Evolutionary conservation across 148 eudicot genomes (phyloP).

Genomic region (Euryodendron excelsum): DNA sequence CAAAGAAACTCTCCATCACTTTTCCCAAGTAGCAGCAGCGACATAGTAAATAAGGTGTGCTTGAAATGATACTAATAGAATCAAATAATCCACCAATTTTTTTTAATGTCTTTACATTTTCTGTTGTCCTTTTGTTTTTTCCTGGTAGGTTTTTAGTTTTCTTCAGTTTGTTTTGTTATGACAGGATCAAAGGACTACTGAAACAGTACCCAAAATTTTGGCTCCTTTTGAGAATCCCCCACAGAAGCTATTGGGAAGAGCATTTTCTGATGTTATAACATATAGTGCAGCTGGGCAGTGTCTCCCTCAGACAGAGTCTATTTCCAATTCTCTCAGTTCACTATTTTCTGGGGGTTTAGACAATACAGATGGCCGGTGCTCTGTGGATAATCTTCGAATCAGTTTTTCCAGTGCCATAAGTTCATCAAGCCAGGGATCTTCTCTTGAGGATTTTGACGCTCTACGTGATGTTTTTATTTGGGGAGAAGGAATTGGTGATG

Average conservation of each 20-base stretch:
- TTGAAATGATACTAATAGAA: background rate
- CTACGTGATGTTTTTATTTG: conserved; percentile 61
- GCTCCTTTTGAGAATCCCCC: conserved; percentile 40
- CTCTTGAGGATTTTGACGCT: conserved; percentile 56
- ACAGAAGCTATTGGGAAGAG: conserved; percentile 50
- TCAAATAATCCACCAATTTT: background rate
- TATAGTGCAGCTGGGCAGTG: conserved; percentile 33
- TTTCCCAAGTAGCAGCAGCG: conserved; percentile 40
- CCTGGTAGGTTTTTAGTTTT: conserved; percentile 21
- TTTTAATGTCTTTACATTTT: background rate
- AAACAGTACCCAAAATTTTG: background rate
- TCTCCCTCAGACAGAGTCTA: conserved; percentile 37
- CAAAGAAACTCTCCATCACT: conserved; percentile 43
- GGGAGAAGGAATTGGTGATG: conserved; percentile 68
- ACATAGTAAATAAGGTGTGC: conserved; percentile 50
- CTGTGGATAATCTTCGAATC: conserved; percentile 50
- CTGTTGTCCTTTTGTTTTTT: background rate
- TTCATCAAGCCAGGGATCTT: conserved; percentile 67
- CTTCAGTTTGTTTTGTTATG: conserved; percentile 1
- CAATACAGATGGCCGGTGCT: conserved; percentile 35
- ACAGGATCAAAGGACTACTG: conserved; percentile 23
- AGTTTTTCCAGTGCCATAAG: conserved; percentile 73
- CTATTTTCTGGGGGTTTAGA: conserved; percentile 48
- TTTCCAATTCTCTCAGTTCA: conserved; percentile 39
- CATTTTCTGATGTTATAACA: conserved; percentile 53